Percentiles rank a stretch among this genome's conserved stretches.
phyloP scores from a whole-genome alignment of 441 rosid genomes.

The Populus hybrid region DNA sequence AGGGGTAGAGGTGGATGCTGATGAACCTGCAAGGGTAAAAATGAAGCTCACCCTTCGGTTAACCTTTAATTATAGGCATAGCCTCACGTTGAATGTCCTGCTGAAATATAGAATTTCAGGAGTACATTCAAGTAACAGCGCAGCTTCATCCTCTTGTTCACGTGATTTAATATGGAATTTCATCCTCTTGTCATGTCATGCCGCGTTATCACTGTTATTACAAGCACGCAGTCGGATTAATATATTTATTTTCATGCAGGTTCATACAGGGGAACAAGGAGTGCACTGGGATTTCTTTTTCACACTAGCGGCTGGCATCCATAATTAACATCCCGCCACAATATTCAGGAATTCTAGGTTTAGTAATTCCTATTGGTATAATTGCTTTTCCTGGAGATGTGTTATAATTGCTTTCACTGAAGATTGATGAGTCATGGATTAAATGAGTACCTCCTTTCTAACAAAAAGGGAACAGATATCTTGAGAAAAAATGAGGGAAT shows the following conservation, averaged over 20 bases:
- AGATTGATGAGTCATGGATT: constrained; percentile 60
- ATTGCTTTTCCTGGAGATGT: constrained; percentile 8
- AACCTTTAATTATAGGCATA: too few species aligned
- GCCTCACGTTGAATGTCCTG: background rate
- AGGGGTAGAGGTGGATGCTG: too few species aligned
- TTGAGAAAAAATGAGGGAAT: constrained; percentile 87
- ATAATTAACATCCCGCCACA: constrained; percentile 54
- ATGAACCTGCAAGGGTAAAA: too few species aligned
- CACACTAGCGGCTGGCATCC: constrained; percentile 82
- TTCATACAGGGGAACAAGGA: constrained; percentile 82
- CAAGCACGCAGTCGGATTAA: background rate
- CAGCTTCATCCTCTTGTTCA: too few species aligned
- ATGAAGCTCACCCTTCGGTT: too few species aligned
- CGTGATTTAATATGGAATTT: constrained; percentile 20
- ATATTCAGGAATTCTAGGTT: constrained; percentile 75
- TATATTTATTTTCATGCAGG: constrained; percentile 33
- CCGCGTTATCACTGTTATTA: background rate
- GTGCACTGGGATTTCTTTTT: constrained; percentile 96
- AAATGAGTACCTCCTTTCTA: constrained; percentile 67
- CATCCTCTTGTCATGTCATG: background rate
- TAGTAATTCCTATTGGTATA: constrained; percentile 59
- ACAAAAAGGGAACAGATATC: constrained; percentile 64
- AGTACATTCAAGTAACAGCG: too few species aligned
- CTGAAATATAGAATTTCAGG: background rate
- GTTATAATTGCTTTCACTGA: constrained; percentile 30